Percentiles rank a stretch among this genome's conserved stretches.
Conservation (phyloP, 2,329 filamentous ascomycete genomes). For the Eurotiales sp. region DNA sequence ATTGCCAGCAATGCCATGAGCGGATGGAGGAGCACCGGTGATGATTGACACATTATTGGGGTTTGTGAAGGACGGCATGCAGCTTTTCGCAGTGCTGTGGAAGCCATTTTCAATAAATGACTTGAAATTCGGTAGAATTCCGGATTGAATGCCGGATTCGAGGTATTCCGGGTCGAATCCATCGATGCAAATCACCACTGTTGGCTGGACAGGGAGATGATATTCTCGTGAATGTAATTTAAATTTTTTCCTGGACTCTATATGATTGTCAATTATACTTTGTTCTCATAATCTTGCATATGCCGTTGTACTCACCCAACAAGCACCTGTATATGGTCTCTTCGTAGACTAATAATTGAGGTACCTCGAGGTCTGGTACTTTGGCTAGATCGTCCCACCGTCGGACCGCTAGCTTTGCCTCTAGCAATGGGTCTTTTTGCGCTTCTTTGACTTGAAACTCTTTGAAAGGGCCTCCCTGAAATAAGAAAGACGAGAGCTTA, state of each 20-base stretch:
- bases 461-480: conserved; percentile 24
- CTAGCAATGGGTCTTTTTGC: conserved; percentile 25
- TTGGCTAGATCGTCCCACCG: conserved; percentile 28
- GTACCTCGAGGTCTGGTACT: conserved; percentile 20
- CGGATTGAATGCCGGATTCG: conserved; percentile 29
- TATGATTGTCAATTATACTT: not conserved
- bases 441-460: conserved; percentile 21
- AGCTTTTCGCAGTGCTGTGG: conserved; percentile 35
- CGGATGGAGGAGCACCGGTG: conserved; percentile 37
- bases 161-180: conserved; percentile 45
- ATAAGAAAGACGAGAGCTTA: not conserved
- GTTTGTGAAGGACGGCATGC: conserved; percentile 46
- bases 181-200: conserved; percentile 42
- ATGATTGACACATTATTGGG: conserved; percentile 47
- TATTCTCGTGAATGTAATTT: conserved; percentile 30
- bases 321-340: conserved; percentile 20
- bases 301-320: conserved; percentile 11
- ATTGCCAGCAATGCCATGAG: conserved; percentile 44
- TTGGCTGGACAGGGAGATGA: conserved; percentile 30
- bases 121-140: conserved; percentile 33
- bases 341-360: conserved; percentile 22
- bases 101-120: conserved; percentile 35
- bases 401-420: conserved; percentile 24
- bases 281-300: not conserved
- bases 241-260: conserved; percentile 4